Conservation (phyloP, 75 land plant genomes). For the Gnetum montanum region DNA sequence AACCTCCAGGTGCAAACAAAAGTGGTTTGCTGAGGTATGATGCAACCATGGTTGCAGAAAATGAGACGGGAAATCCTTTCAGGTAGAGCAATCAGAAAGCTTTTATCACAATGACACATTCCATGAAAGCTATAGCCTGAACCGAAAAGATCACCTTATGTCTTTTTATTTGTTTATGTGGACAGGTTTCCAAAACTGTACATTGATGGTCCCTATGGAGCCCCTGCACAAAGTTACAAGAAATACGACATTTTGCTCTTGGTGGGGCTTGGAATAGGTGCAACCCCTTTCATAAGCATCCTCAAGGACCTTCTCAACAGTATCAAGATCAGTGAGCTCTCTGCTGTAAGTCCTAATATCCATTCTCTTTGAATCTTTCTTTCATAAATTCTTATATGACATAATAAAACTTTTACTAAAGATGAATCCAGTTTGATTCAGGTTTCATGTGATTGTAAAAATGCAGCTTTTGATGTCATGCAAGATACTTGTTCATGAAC, state of each 20-base stretch:
- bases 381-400: too few species aligned
- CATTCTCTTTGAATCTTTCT: too few species aligned
- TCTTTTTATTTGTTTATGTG: background rate
- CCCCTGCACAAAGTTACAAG: slow-evolving; percentile 89
- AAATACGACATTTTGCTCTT: slow-evolving; percentile 87
- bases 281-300: slow-evolving; percentile 96
- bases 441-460: too few species aligned
- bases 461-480: too few species aligned
- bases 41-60: slow-evolving; percentile 22
- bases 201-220: slow-evolving; percentile 95
- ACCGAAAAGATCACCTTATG: slow-evolving; percentile 3
- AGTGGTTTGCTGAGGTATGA: slow-evolving; percentile 35
- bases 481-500: too few species aligned
- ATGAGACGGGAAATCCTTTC: background rate
- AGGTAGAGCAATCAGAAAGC: background rate
- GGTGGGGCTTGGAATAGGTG: slow-evolving; percentile 94
- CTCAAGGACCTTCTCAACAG: slow-evolving; percentile 69
- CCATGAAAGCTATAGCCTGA: background rate
- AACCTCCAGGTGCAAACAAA: slow-evolving; percentile 16
- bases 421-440: too few species aligned
- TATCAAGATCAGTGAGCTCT: slow-evolving; percentile 23
- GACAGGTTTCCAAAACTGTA: slow-evolving; percentile 62
- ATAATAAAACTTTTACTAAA: too few species aligned
- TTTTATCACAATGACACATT: background rate
- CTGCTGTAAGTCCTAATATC: background rate